Evolutionary conservation across 805 yeast genomes (phyloP).

Genomic region (Grigorovia yakushimaensis): DNA sequence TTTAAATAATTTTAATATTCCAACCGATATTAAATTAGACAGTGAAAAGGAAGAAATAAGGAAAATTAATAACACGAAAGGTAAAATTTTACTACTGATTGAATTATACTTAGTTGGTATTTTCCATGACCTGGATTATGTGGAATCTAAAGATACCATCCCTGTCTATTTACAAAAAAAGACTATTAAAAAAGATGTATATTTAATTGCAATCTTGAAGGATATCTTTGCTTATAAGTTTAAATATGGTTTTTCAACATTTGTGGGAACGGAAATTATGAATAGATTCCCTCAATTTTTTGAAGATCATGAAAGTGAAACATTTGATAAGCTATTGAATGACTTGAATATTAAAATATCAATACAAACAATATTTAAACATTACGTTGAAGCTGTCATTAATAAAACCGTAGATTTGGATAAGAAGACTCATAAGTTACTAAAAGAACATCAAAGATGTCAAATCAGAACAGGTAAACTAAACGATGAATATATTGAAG

Average conservation of each 20-base stretch:
- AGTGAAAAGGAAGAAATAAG: constrained; percentile 37
- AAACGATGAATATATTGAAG: constrained; percentile 31
- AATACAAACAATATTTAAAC: constrained; percentile 32
- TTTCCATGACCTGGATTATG: constrained; percentile 37
- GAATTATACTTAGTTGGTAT: constrained; percentile 54
- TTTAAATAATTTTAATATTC: constrained; percentile 33
- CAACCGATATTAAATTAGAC: constrained; percentile 10
- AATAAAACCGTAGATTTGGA: constrained; percentile 30
- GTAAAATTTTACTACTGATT: constrained; percentile 40
- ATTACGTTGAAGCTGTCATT: constrained; percentile 37
- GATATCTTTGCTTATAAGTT: constrained; percentile 37
- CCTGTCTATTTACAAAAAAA: constrained; percentile 37
- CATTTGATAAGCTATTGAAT: constrained; percentile 20
- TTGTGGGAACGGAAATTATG: constrained; percentile 39
- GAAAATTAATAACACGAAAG: constrained; percentile 35
- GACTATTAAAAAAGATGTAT: constrained; percentile 29
- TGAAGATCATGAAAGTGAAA: constrained; percentile 22
- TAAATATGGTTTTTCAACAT: constrained; percentile 26
- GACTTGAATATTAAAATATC: constrained; percentile 19
- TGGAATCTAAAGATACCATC: constrained; percentile 30
- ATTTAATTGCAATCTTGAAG: constrained; percentile 35
- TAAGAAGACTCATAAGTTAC: constrained; percentile 28
- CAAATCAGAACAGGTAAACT: constrained; percentile 60
- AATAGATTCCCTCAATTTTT: constrained; percentile 36
- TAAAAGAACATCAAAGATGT: constrained; percentile 38